Base-by-base conservation (phyloP, 2,329 filamentous ascomycete genomes). In the Tolypocladium endophyticum region DNA sequence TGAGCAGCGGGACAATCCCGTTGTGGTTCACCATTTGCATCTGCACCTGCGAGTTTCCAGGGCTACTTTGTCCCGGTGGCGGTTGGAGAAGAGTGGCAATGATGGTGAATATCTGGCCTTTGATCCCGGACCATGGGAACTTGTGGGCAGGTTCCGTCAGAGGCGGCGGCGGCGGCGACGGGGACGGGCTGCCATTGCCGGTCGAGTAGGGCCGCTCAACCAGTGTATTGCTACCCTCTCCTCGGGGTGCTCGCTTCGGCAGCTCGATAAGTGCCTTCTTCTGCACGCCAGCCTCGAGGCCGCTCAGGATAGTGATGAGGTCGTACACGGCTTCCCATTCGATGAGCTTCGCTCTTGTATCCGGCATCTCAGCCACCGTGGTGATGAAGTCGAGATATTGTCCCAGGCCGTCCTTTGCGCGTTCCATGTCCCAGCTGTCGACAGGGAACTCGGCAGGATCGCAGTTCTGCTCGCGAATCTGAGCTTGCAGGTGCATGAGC, bases 371-470 rank as follows among this genome's bases (percentile, higher is more conserved):
- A 0, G 90, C 92, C 35, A 96, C 84, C 0, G 94, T 92, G 20
- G 89, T 91, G 58, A 97, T 88, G 71, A 97, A 96, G 67, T 97
- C 92, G 1, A 97, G 84, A 69, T 96, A 96, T 72, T 97, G 92
- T 57, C 92, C 91, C 1, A 97, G 85, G 0, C 93, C 93, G 69
- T 97, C 93, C 71, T 96, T 96, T 61, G 95, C 93, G 18, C 93
- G 86, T 71, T 97, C 93, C 88, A 97, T 96, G 68, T 97, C 93
- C 93, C 93, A 97, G 55, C 92, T 83, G 67, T 97, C 95, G 1
- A 97, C 86, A 0, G 93, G 93, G 67, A 97, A 97, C 68, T 97
- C 92, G 62, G 90, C 86, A 0, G 90, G 86, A 61, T 93, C 84
- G 20, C 87, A 85, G 60, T 86, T 81, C 38, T 87, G 86, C 47